phyloP scores from a whole-genome alignment of 2,329 filamentous ascomycete genomes.

The Botrytis porri region DNA sequence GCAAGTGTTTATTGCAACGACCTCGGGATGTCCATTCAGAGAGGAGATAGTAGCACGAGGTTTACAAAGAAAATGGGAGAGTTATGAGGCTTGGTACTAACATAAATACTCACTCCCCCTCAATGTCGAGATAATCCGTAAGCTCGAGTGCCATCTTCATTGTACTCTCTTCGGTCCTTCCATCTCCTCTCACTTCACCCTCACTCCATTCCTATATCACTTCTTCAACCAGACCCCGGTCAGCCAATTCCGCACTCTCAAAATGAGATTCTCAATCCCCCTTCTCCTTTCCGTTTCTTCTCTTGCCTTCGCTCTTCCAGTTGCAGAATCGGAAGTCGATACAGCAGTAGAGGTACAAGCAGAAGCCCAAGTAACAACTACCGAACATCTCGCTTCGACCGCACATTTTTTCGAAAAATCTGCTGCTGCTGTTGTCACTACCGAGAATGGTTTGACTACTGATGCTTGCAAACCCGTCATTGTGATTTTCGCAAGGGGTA shows the following conservation, averaged over 20 bases:
- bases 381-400: neutral
- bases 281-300: conserved; percentile 2
- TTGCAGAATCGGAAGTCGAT: neutral
- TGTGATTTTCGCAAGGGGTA: conserved; percentile 49
- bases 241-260: neutral
- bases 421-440: neutral
- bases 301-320: neutral
- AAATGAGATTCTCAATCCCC: conserved; percentile 5
- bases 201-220: neutral
- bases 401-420: neutral
- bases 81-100: neutral
- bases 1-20: neutral
- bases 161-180: conserved; percentile 7
- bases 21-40: neutral
- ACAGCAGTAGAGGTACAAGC: neutral
- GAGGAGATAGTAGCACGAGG: neutral
- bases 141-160: neutral
- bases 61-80: neutral
- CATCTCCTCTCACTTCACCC: neutral
- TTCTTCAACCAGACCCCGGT: neutral
- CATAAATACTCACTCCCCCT: conserved; percentile 4
- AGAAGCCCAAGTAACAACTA: neutral
- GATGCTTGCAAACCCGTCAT: conserved; percentile 15
- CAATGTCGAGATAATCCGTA: neutral
- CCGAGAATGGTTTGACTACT: conserved; percentile 12